phyloP scores from a whole-genome alignment of 768 basidiomycete genomes.

The Strobilomyces echinocephalus region DNA sequence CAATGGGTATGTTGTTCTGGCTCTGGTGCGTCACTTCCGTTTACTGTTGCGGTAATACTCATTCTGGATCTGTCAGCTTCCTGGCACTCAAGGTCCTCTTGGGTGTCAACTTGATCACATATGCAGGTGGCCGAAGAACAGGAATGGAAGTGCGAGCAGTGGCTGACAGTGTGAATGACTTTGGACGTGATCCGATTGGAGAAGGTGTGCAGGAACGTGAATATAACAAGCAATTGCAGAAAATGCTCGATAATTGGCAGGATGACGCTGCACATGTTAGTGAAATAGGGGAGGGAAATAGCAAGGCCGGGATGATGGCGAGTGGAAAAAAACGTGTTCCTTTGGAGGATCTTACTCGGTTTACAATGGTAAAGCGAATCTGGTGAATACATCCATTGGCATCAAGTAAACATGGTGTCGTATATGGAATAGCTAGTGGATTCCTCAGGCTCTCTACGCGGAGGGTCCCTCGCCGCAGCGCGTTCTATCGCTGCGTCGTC shows the following conservation, averaged over 20 bases:
- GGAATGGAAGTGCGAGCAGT: constrained; percentile 75
- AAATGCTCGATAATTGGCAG: constrained; percentile 57
- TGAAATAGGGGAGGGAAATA: constrained; percentile 63
- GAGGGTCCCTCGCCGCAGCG: constrained; percentile 67
- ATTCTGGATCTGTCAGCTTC: constrained; percentile 42
- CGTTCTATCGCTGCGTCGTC: constrained; percentile 64
- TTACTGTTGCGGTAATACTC: background rate
- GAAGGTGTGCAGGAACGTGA: constrained; percentile 84
- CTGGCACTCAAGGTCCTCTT: constrained; percentile 90
- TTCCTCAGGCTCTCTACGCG: too few relatives aligned
- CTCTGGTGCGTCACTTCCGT: constrained; percentile 61
- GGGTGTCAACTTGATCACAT: constrained; percentile 81
- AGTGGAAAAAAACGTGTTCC: constrained; percentile 49
- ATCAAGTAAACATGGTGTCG: too few relatives aligned
- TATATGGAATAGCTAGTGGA: too few relatives aligned
- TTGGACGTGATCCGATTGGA: constrained; percentile 86
- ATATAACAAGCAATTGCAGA: constrained; percentile 80
- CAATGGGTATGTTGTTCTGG: constrained; percentile 71
- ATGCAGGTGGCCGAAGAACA: constrained; percentile 66
- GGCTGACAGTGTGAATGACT: constrained; percentile 79
- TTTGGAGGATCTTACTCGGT: constrained; percentile 86
- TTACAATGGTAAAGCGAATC: constrained; percentile 94
- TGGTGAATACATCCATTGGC: constrained; percentile 38
- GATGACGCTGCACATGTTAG: constrained; percentile 66
- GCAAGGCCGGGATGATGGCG: constrained; percentile 19